Base-by-base conservation (phyloP, 1,139 yeast genomes). In the Yamadazyma epiphylla region DNA sequence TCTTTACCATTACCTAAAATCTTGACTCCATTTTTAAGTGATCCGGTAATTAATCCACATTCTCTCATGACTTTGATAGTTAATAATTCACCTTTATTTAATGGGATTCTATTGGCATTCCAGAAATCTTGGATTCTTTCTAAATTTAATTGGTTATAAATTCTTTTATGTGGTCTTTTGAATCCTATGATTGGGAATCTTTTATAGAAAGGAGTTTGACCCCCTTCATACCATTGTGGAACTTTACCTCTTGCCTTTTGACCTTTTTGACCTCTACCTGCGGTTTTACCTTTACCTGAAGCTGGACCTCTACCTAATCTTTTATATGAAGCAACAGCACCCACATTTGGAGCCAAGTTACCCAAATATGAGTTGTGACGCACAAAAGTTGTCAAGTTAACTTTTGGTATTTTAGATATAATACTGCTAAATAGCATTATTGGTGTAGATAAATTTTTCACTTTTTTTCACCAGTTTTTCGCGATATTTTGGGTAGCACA, bases 251-350 rank as follows among this genome's bases (percentile, higher is more conserved):
- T 77, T 10, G 97, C 96, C 63, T 89, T 89, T 58, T 91, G 98
- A 77, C 99, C 99, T 63, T 89, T 94, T 53, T 87, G 96, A 68
- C 99, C 99, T 56, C 98, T 76, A 29, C 96, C 95, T 3, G 97
- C 79, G 2, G 97, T 91, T 60, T 89, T 88, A 64, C 99, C 94
- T 45, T 69, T 66, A 11, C 95, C 95, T 27, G 95, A 82, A 20
- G 95, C 91, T 22, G 96, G 95, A 62, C 98, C 98, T 65, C 99
- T 80, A 57, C 99, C 98, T 19, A 91, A 70, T 58, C 96, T 74
- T 53, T 82, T 87, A 51, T 64, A 65, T 13, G 56, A 41, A 16
- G 45, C 49, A 15, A 62, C 66, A 1, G 74, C 58, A 2, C 74
- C 75, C 28, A 58, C 64, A 31, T 50, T 52, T 13, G 74, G 71